These are phyloP conservation scores for Talaromyces proteolyticus DNA, from an alignment of 495 filamentous ascomycete species.

Conservation along the genomic window DNA sequence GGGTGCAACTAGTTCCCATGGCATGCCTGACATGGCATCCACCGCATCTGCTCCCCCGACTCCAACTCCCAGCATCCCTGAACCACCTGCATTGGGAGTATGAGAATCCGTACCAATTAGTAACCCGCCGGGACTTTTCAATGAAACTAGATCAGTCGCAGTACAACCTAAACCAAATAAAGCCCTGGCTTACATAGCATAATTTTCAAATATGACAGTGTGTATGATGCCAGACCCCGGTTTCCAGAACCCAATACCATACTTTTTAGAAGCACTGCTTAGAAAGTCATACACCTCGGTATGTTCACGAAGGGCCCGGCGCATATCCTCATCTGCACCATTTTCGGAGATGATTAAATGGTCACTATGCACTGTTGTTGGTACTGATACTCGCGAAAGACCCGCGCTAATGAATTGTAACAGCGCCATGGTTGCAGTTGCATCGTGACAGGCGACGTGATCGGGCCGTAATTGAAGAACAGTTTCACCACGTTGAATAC, in stretches of 20 bases:
- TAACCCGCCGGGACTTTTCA: conserved; percentile 62
- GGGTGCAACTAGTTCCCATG: conserved; percentile 88
- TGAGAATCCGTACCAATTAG: conserved; percentile 92
- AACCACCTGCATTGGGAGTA: conserved; percentile 86
- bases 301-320: conserved; percentile 72
- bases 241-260: conserved; percentile 93
- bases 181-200: conserved; percentile 49
- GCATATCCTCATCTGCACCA: conserved; percentile 78
- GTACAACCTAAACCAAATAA: neutral
- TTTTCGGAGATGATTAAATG: conserved; percentile 88
- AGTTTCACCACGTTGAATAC: conserved; percentile 77
- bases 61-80: conserved; percentile 85
- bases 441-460: conserved; percentile 91
- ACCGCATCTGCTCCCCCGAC: conserved; percentile 92
- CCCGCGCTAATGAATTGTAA: conserved; percentile 93
- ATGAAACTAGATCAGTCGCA: neutral
- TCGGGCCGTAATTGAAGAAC: conserved; percentile 86
- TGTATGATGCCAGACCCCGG: conserved; percentile 94
- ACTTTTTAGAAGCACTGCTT: conserved; percentile 80
- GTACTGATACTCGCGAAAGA: conserved; percentile 74
- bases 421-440: conserved; percentile 93
- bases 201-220: conserved; percentile 90
- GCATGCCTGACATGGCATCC: conserved; percentile 87
- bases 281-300: conserved; percentile 95
- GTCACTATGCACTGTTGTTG: conserved; percentile 88